Conservation (phyloP, 257 asterid genomes). For the Galeopsis tetrahit region DNA sequence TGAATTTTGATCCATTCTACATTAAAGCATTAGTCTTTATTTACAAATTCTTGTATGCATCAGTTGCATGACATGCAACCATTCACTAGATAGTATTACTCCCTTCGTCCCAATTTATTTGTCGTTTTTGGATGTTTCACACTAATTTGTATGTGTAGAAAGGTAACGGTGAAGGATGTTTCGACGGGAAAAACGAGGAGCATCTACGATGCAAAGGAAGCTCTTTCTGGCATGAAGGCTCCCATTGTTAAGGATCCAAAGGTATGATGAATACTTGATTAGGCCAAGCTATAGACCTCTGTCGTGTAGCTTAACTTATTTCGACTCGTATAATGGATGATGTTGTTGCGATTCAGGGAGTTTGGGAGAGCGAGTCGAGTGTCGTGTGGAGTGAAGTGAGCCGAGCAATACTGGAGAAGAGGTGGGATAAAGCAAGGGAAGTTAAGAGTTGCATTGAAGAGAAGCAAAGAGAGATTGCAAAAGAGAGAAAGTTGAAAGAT, state of each 20-base stretch:
- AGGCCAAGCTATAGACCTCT: too few species aligned
- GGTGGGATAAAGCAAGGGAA: constrained; percentile 75
- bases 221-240: constrained; percentile 57
- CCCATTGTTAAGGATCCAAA: constrained; percentile 64
- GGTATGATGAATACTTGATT: constrained; percentile 39
- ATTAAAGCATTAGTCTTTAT: too few species aligned
- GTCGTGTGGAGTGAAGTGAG: constrained; percentile 74
- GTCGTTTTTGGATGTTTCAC: too few species aligned
- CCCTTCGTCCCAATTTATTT: too few species aligned
- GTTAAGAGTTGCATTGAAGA: constrained; percentile 64
- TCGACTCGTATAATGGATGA: too few species aligned
- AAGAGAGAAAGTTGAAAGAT: constrained; percentile 45
- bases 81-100: too few species aligned
- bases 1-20: constrained; percentile 21
- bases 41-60: too few species aligned
- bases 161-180: constrained; percentile 54
- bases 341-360: constrained; percentile 41
- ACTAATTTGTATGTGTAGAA: constrained; percentile 45
- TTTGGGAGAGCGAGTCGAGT: constrained; percentile 58
- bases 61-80: too few species aligned
- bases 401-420: constrained; percentile 53
- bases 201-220: constrained; percentile 71
- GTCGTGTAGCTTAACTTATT: too few species aligned
- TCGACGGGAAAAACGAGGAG: constrained; percentile 45
- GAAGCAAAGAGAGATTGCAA: constrained; percentile 60